phyloP scores from a whole-genome alignment of 176 grass and related monocot genomes.

The Raddia guianensis region DNA sequence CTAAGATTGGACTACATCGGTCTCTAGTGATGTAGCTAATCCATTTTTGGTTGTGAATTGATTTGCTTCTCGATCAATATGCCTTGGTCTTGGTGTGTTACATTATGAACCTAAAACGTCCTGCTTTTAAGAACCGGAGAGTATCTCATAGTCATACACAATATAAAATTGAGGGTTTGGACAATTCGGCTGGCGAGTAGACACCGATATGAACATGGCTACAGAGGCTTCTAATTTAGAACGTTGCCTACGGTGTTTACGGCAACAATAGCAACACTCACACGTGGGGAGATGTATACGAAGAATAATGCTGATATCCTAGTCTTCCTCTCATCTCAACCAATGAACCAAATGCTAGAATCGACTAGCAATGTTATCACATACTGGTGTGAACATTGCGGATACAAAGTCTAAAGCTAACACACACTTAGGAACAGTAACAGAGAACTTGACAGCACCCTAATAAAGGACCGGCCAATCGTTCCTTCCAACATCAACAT shows the following conservation, averaged over 20 bases:
- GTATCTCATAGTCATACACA: no score
- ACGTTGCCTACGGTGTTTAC: not conserved
- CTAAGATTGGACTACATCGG: no score
- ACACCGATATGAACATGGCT: not conserved
- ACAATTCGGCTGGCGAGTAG: no score
- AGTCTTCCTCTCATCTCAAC: not conserved
- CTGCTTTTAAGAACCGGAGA: no score
- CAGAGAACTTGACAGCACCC: not conserved
- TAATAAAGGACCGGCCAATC: constrained; percentile 21
- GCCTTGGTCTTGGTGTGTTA: no score
- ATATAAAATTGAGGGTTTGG: no score
- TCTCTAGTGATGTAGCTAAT: no score
- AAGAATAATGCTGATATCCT: not conserved
- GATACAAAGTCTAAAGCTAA: constrained; percentile 19
- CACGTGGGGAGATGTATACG: not conserved
- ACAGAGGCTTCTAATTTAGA: not conserved
- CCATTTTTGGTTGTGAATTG: no score
- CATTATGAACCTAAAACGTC: no score
- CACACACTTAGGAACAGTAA: not conserved
- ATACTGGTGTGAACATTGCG: not conserved
- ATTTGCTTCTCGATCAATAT: no score
- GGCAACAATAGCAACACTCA: not conserved
- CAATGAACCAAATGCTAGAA: not conserved
- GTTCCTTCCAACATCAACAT: not conserved
- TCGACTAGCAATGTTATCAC: not conserved